Evolutionary conservation across 352 stramenopile genomes (phyloP), one percentile per base, ranked within the genome.

Genomic region (Phytophthora nicotianae): DNA sequence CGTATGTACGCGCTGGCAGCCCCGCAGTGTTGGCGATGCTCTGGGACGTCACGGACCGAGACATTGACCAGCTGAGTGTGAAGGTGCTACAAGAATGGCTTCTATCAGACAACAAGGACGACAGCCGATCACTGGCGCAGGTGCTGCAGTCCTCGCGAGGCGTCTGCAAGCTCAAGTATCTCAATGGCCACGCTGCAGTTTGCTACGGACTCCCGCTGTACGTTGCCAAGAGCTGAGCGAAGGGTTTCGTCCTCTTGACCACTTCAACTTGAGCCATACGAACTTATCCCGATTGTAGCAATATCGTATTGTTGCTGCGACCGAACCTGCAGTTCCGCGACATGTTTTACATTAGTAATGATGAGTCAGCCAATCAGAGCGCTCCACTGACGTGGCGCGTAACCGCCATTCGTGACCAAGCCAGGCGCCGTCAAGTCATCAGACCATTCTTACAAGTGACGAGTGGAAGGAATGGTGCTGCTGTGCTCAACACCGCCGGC

Each of bases 21-120:
- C 91, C 94, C 0, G 95, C 88, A 5, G 97, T 99, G n/a, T 80
- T 99, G 19, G 97, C 92, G 14, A 99, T 99, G 87, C 81, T 99
- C 11, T 99, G 97, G 97, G 97, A 99, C 74, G 97, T 99, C 14
- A 99, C 97, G 21, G 97, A 99, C 70, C 85, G 89, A 54, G 97
- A 99, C 74, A 98, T 99, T 62, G 97, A 99, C 75, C 81, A 96
- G n/a, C 64, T 97, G 32, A 90, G 88, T 64, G 62, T 82, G 32
- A 62, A 75, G 1, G 69, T 96, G 21, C 55, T 96, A 2, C 54
- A 74, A 29, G 68, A 81, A 10, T 91, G 80, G 85, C 72, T 92
- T 32, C 19, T 98, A 78, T 45, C 79, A 46, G 55, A 73, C 81
- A 20, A 79, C 27, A 69, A 88, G 10, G 47, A 45, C 6, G n/a